A percentile compares a stretch with the other conserved stretches of the same genome.
Conservation (phyloP, 495 filamentous ascomycete genomes). For the Glonium stellatum region DNA sequence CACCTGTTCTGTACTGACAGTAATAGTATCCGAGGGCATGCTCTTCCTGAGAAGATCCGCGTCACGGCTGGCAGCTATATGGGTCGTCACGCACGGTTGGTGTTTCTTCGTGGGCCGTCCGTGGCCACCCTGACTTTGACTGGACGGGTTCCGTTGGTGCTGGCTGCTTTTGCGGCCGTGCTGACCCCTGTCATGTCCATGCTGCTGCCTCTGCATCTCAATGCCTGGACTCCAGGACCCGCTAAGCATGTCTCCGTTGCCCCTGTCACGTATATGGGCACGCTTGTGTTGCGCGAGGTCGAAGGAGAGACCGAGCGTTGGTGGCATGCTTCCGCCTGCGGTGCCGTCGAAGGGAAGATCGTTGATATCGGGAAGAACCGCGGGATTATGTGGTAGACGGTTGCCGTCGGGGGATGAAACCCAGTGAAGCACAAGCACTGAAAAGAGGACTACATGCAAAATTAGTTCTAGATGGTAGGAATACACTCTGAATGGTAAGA, state of each 20-base stretch:
- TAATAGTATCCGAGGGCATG: neutral
- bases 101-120: neutral
- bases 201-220: neutral
- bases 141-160: neutral
- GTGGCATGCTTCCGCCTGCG: neutral
- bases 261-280: neutral
- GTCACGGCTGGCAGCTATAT: neutral
- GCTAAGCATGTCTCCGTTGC: neutral
- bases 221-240: neutral
- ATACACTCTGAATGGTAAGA: neutral
- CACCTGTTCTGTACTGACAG: neutral
- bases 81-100: neutral
- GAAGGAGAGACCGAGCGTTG: neutral
- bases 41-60: neutral
- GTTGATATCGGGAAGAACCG: neutral
- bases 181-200: neutral
- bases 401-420: slow-evolving; percentile 44
- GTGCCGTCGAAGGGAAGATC: neutral
- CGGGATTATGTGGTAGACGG: neutral
- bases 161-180: neutral
- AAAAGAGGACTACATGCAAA: slow-evolving; percentile 39
- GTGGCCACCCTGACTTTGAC: neutral
- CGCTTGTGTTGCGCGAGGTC: neutral
- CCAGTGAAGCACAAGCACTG: slow-evolving; percentile 48
- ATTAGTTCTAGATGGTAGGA: neutral